Percentiles rank a stretch among this genome's conserved stretches.
phyloP scores from a whole-genome alignment of 176 grass and related monocot genomes.

The Hyparrhenia diplandra region DNA sequence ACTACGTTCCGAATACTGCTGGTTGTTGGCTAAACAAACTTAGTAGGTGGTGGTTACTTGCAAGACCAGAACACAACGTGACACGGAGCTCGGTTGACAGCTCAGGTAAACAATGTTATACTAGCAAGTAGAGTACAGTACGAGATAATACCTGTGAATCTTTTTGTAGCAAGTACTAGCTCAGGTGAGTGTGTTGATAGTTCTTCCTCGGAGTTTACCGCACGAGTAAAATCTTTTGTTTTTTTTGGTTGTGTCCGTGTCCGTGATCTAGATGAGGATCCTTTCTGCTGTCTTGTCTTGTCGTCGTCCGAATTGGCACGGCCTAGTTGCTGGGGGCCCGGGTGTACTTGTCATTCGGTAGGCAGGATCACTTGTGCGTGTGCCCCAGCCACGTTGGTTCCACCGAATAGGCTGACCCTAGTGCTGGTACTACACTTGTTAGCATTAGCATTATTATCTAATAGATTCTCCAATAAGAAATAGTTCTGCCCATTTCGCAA shows the following conservation, averaged over 20 bases:
- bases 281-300: neutral
- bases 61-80: neutral
- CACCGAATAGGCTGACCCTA: neutral
- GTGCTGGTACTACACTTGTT: neutral
- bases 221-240: no score
- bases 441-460: neutral
- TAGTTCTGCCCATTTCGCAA: neutral
- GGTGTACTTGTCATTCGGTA: neutral
- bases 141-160: neutral
- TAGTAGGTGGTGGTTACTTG: neutral
- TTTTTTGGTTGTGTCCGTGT: no score
- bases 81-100: neutral
- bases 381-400: neutral
- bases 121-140: no score
- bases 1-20: neutral
- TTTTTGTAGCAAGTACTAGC: no score
- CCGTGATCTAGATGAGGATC: neutral
- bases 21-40: neutral
- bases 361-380: neutral
- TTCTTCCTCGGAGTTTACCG: no score
- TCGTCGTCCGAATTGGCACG: neutral
- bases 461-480: neutral
- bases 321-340: neutral
- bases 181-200: neutral
- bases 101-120: neutral